These are phyloP conservation scores for Gyrodon lividus DNA, from an alignment of 768 basidiomycete species.

Conservation along the genomic window DNA sequence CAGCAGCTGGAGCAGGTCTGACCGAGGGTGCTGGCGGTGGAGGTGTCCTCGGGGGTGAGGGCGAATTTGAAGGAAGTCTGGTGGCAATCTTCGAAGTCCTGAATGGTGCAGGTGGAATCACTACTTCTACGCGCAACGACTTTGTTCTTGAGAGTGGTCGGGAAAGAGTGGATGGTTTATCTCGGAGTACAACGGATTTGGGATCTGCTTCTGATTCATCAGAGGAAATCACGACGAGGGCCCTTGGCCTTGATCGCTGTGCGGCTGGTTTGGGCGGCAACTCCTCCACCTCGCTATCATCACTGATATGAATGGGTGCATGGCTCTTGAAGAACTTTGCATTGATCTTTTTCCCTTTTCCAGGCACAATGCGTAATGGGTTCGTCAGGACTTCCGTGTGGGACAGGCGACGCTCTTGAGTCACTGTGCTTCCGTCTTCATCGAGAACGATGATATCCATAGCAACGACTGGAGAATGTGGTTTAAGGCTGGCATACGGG, in stretches of 20 bases:
- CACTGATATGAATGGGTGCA: conserved; percentile 23
- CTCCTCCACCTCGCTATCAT: conserved; percentile 32
- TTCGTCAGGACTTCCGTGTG: conserved; percentile 43
- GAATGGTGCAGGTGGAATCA: conserved; percentile 38
- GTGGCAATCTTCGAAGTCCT: conserved; percentile 16
- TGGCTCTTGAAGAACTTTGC: conserved; percentile 3
- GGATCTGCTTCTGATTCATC: conserved; percentile 47
- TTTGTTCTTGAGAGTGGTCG: conserved; percentile 15
- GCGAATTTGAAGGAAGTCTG: conserved; percentile 11
- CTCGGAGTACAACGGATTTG: conserved; percentile 1
- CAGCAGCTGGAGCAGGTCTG: not conserved
- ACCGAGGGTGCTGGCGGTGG: not conserved
- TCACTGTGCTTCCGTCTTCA: conserved; percentile 53
- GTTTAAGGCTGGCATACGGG: conserved; percentile 32
- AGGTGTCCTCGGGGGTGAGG: conserved; percentile 5
- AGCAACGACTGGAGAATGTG: conserved; percentile 50
- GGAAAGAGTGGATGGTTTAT: conserved; percentile 7
- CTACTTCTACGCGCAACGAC: conserved; percentile 37
- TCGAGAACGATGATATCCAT: conserved; percentile 72
- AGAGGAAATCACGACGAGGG: conserved; percentile 39
- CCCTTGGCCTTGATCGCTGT: conserved; percentile 14
- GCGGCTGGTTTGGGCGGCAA: conserved; percentile 12
- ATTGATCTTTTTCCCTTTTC: conserved; percentile 7
- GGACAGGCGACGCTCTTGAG: conserved; percentile 60
- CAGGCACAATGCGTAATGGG: conserved; percentile 6